Evolutionary conservation across 2,329 filamentous ascomycete genomes (phyloP), one percentile per base, ranked within the genome.

Genomic region (Hypoxylon sp.): DNA sequence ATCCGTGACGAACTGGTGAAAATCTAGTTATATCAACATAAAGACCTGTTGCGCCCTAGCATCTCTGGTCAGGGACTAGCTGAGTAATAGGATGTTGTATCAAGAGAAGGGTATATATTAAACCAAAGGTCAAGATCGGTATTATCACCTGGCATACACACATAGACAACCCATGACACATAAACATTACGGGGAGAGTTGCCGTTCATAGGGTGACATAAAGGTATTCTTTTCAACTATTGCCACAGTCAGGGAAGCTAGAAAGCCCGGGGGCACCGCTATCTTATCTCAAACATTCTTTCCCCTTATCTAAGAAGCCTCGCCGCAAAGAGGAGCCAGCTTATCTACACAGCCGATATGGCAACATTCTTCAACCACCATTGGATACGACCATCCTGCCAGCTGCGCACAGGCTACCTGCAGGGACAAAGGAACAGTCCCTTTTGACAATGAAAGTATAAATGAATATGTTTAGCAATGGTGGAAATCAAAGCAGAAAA

Each of bases 211-310:
- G 24, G 30, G 30, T 13, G 11, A 13, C 8, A 32, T 3, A 8
- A 32, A 32, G 5, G 11, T 3, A 32, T 8, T 32, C 2, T 32
- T 62, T 37, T 44, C 15, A 57, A 47, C 20, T 39, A 39, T 51
- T 24, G 57, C 41, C 52, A 26, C 32, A 51, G 47, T 22, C 28
- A 41, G 46, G 47, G 47, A 32, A 28, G 26, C 26, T 28, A 28
- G 26, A 4, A 37, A 61, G 19, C 19, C 34, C 22, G 43, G 43
- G 43, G 30, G 24, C 43, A 37, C 48, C 39, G 28, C 19, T 32
- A 39, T 47, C 43, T 8, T 55, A 26, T 43, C 48, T 43, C 24
- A 7, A 4, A 26, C 39, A 48, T 39, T n/a, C 19, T 48, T 28
- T 32, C 4, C 11, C 17, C 26, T 48, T 46, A 34, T 44, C 41